Evolutionary conservation across 768 basidiomycete species (phyloP), one percentile per base, ranked within the genome.

Genomic region (Hydnomerulius pinastri): DNA sequence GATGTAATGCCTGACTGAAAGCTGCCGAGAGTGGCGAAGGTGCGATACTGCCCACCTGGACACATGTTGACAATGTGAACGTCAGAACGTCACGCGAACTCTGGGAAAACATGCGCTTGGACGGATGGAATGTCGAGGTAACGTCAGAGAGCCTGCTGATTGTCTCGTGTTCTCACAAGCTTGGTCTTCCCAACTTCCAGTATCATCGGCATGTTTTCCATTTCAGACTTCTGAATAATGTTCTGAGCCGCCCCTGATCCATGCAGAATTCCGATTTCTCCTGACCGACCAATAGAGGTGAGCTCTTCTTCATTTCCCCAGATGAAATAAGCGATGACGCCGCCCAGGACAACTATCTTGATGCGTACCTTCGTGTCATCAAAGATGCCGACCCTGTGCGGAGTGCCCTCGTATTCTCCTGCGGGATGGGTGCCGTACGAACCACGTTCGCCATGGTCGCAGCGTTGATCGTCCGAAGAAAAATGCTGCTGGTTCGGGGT

Each of bases 391-490:
- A 96, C 59, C 95, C 96, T 2, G 71, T 86, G 4, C 75, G 75
- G 15, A 93, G 92, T 0, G 85, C 89, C 0, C 74, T 98, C 17
- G 89, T 98, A 4, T 98, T 98, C 67, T 93, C 90, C 42, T 98
- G 96, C 65, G 96, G 97, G 27, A 93, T 96, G 85, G 97, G 97
- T 38, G 92, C 92, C 2, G 95, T 98, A 1, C 81, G 96, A 17
- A 95, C 94, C 2, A 98, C 95, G 0, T 98, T 97, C 63, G 93
- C 92, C 3, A 98, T 98, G 97, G 81, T 87, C n/a, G 91, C 93
- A 6, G 94, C 96, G 1, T 83, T 86, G 49, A 76, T 99, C 29
- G 77, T 98, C 2, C 77, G 96, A 36, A 76, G 96, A 41, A 90
- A 86, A 60, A 87, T 92, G 59, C 63, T 84, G 28, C 64, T 86